Percentiles rank a stretch among this genome's conserved stretches.
phyloP scores from a whole-genome alignment of 257 asterid species.

The Nicotiana noctiflora region DNA sequence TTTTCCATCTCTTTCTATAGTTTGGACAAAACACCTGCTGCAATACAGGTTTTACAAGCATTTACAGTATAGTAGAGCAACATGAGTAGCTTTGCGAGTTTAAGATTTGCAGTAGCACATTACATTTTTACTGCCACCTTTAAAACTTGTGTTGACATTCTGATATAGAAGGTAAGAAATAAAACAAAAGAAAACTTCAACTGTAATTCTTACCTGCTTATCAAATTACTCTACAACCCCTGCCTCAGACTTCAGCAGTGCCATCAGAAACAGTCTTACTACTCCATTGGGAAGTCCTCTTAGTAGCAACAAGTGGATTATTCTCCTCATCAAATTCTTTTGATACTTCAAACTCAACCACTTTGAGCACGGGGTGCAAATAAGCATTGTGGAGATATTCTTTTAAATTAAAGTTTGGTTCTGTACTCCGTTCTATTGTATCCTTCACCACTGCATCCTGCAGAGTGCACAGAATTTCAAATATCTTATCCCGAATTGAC shows the following conservation, averaged over 20 bases:
- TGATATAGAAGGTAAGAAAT: background rate
- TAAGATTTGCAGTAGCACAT: background rate
- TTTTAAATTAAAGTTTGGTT: constrained; percentile 39
- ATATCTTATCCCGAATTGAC: background rate
- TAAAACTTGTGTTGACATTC: background rate
- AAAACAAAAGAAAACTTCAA: background rate
- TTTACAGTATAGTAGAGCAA: background rate
- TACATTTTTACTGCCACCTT: background rate
- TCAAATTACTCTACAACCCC: background rate
- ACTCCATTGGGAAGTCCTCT: constrained; percentile 21
- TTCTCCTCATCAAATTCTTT: constrained; percentile 23
- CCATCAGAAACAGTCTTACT: constrained; percentile 18
- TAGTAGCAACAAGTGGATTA: constrained; percentile 29
- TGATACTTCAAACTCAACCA: constrained; percentile 14
- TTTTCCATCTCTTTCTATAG: background rate
- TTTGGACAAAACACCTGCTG: background rate
- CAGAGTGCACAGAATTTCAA: background rate
- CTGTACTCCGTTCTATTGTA: constrained; percentile 53
- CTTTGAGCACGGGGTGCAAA: constrained; percentile 56
- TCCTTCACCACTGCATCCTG: constrained; percentile 69
- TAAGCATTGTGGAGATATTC: constrained; percentile 42
- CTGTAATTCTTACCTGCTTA: background rate
- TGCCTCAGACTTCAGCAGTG: constrained; percentile 9
- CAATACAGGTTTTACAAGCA: too few species aligned
- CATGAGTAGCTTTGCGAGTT: background rate